These are phyloP conservation scores for Oryza brachyantha DNA, from an alignment of 176 grass and related monocot genomes.

Conservation along the genomic window DNA sequence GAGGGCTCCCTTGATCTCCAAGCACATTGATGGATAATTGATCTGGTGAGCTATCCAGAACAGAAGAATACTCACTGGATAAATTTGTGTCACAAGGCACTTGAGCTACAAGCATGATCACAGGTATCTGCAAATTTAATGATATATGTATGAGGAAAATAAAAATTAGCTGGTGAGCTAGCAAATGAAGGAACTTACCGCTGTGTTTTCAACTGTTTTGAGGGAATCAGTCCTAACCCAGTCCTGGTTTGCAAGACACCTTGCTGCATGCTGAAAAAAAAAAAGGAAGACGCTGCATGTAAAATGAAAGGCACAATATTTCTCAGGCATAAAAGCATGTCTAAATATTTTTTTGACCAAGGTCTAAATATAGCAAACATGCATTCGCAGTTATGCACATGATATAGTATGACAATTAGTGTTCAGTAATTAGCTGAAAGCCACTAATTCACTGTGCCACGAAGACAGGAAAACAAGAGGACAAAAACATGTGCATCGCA, in stretches of 20 bases:
- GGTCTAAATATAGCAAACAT: constrained; percentile 2
- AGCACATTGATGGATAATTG: constrained; percentile 37
- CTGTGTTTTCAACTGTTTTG: constrained; percentile 99
- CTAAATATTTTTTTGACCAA: neutral
- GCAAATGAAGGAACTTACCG: constrained; percentile 49
- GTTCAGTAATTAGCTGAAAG: neutral
- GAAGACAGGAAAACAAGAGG: neutral
- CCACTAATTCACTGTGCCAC: neutral
- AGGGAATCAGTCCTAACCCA: constrained; percentile 98
- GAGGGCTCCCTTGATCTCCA: constrained; percentile 51
- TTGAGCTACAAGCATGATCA: constrained; percentile 91
- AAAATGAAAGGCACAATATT: neutral
- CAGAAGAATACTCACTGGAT: constrained; percentile 65
- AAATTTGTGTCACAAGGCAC: constrained; percentile 79
- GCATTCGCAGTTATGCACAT: neutral
- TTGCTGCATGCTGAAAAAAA: constrained; percentile 81
- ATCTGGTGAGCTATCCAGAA: constrained; percentile 68
- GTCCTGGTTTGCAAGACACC: constrained; percentile 89
- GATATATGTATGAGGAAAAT: constrained; percentile 27
- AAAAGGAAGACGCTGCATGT: neutral
- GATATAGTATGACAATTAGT: neutral
- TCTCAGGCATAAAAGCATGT: constrained; percentile 11
- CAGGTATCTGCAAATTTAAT: constrained; percentile 76
- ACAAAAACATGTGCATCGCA: neutral
- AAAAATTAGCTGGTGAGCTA: constrained; percentile 18